Percentiles rank a stretch among this genome's conserved stretches.
These are phyloP conservation scores for Leccinum obscurum DNA, from an alignment of 768 basidiomycete species.

Conservation along the genomic window DNA sequence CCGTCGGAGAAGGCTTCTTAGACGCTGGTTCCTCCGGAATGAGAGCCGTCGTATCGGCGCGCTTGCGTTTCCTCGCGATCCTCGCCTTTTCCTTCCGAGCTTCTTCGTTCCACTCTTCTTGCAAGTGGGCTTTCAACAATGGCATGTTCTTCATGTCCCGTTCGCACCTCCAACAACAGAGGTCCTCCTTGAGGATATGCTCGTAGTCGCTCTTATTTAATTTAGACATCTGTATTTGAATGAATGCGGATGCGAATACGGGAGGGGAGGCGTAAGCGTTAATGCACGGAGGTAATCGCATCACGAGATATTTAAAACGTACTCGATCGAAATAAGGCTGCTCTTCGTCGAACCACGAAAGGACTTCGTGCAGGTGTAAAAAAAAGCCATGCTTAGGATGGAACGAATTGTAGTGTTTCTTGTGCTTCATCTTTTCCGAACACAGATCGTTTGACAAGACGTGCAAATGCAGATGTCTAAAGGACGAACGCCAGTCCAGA, in stretches of 20 bases:
- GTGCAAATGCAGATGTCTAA: constrained; percentile 82
- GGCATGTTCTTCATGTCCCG: constrained; percentile 69
- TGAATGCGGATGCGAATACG: neutral
- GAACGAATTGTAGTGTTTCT: constrained; percentile 93
- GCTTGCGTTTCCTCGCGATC: constrained; percentile 43
- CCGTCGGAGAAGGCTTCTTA: constrained; percentile 13
- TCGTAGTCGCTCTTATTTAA: constrained; percentile 59
- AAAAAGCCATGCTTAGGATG: constrained; percentile 85
- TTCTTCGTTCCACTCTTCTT: constrained; percentile 66
- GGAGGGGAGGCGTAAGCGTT: neutral
- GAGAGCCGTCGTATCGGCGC: constrained; percentile 6
- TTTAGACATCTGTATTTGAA: constrained; percentile 46
- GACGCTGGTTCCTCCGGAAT: constrained; percentile 10
- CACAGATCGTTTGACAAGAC: constrained; percentile 79
- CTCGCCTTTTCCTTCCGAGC: constrained; percentile 42
- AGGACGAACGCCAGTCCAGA: neutral
- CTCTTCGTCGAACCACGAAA: constrained; percentile 76
- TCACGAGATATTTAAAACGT: constrained; percentile 22
- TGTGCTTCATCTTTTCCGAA: constrained; percentile 71
- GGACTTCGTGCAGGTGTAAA: constrained; percentile 71
- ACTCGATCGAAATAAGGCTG: constrained; percentile 54
- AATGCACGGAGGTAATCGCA: neutral
- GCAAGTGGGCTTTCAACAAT: constrained; percentile 69
- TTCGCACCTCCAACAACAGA: constrained; percentile 73
- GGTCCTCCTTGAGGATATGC: constrained; percentile 60